phyloP scores from a whole-genome alignment of 257 asterid genomes.

The Nicotiana paniculata region DNA sequence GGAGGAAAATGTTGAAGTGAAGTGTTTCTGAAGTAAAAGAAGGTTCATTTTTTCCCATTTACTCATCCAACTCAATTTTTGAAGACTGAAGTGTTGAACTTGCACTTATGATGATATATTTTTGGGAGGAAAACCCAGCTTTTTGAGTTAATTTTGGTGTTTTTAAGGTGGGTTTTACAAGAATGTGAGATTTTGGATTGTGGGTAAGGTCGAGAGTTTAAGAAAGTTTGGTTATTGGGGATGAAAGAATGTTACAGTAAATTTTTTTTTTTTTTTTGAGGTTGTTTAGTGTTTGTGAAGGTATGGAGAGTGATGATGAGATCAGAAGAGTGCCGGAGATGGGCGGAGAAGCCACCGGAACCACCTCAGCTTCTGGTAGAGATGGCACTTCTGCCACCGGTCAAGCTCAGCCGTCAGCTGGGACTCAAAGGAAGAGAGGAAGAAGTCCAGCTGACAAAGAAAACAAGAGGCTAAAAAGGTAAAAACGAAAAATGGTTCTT shows the following conservation, averaged over 20 bases:
- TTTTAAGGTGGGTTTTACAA: not conserved
- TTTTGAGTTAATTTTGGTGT: not conserved
- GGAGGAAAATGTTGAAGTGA: not conserved
- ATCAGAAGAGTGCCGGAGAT: conserved; percentile 96
- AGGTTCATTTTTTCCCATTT: not conserved
- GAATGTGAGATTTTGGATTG: not conserved
- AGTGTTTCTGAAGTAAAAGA: not conserved
- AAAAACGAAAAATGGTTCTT: not conserved
- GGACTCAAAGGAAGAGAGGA: conserved; percentile 71
- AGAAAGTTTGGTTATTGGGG: not conserved
- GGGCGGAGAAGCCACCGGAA: conserved; percentile 60
- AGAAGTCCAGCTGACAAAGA: conserved; percentile 94
- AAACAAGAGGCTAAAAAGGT: conserved; percentile 93
- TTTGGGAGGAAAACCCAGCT: not conserved
- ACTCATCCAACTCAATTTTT: not conserved
- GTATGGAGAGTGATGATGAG: conserved; percentile 99
- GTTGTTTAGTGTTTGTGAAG: conserved; percentile 24
- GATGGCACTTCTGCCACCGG: conserved; percentile 49
- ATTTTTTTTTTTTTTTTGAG: not conserved
- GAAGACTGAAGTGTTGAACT: too few relatives aligned
- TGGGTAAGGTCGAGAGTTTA: not conserved
- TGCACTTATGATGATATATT: not conserved
- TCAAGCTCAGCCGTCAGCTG: conserved; percentile 45
- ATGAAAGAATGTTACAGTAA: not conserved
- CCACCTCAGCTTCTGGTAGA: conserved; percentile 44